Evolutionary conservation across 768 basidiomycete species (phyloP).

Genomic region (Leccinum uliginosum): DNA sequence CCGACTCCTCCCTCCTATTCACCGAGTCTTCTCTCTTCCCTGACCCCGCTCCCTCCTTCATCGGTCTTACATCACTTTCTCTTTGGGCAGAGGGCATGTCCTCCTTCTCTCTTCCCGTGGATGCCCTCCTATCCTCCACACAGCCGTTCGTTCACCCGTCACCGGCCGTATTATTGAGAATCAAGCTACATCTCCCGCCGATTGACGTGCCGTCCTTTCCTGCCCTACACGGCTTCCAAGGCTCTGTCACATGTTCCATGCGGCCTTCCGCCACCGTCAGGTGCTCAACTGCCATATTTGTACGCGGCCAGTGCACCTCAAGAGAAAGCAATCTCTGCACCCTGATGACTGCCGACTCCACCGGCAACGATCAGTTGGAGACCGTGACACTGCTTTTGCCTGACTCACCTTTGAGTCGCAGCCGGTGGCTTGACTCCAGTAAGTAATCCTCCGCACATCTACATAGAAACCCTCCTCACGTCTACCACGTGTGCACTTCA

Average conservation of each 20-base stretch:
- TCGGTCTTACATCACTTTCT: slow-evolving; percentile 38
- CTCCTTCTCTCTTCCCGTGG: slow-evolving; percentile 57
- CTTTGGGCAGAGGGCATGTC: slow-evolving; percentile 68
- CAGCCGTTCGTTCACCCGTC: slow-evolving; percentile 33
- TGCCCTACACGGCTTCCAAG: slow-evolving; percentile 61
- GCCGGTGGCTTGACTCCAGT: slow-evolving; percentile 70
- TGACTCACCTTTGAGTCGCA: slow-evolving; percentile 60
- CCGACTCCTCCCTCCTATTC: slow-evolving; percentile 29
- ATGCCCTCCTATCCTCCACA: slow-evolving; percentile 42
- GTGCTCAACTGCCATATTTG: slow-evolving; percentile 60
- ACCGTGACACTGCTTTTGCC: slow-evolving; percentile 56
- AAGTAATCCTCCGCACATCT: slow-evolving; percentile 29
- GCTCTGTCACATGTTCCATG: slow-evolving; percentile 48
- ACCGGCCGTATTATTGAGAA: slow-evolving; percentile 46
- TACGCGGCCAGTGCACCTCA: slow-evolving; percentile 45
- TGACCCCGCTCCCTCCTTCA: slow-evolving; percentile 31
- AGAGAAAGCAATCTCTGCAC: slow-evolving; percentile 46
- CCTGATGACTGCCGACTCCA: slow-evolving; percentile 40
- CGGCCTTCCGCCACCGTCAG: slow-evolving; percentile 53
- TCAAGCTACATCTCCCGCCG: slow-evolving; percentile 55
- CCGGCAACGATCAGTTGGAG: slow-evolving; percentile 42
- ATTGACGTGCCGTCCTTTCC: slow-evolving; percentile 50
- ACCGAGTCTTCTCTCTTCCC: slow-evolving; percentile 25
- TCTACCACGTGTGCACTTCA: slow-evolving; percentile 27
- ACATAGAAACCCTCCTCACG: slow-evolving; percentile 17